phyloP scores from a whole-genome alignment of 1,284 basidiomycete genomes.

The Trametes pubescens region DNA sequence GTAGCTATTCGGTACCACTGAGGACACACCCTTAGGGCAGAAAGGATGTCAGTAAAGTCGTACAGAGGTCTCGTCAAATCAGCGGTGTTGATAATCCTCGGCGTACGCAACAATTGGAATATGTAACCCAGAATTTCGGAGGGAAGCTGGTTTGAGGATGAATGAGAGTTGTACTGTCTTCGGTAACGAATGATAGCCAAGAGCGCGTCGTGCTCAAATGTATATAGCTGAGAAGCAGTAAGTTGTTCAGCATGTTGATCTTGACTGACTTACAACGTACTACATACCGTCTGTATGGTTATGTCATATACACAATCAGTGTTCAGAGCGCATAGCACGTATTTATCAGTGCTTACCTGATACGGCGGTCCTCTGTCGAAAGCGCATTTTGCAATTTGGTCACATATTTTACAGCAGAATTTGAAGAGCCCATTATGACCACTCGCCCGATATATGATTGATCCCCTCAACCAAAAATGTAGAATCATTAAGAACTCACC shows the following conservation, averaged over 20 bases:
- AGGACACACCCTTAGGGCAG: slow-evolving; percentile 10
- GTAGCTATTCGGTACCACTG: slow-evolving; percentile 4
- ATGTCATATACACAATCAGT: no score
- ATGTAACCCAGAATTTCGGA: slow-evolving; percentile 4
- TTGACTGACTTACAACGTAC: not conserved
- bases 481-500: no score
- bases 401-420: not conserved
- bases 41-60: slow-evolving; percentile 6
- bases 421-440: no score
- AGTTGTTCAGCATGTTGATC: not conserved
- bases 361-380: not conserved
- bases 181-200: not conserved
- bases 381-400: not conserved
- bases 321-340: no score
- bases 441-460: no score
- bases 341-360: not conserved
- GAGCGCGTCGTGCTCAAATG: not conserved
- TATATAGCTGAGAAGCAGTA: not conserved
- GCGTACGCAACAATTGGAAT: slow-evolving; percentile 1
- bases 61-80: slow-evolving; percentile 1
- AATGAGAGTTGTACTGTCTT: slow-evolving; percentile 2
- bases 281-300: no score
- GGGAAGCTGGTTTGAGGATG: not conserved
- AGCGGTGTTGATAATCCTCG: not conserved
- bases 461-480: no score